A percentile compares a stretch with the other conserved stretches of the same genome.
Evolutionary conservation across 805 yeast species (phyloP).

Genomic region (Millerozyma acaciae): DNA sequence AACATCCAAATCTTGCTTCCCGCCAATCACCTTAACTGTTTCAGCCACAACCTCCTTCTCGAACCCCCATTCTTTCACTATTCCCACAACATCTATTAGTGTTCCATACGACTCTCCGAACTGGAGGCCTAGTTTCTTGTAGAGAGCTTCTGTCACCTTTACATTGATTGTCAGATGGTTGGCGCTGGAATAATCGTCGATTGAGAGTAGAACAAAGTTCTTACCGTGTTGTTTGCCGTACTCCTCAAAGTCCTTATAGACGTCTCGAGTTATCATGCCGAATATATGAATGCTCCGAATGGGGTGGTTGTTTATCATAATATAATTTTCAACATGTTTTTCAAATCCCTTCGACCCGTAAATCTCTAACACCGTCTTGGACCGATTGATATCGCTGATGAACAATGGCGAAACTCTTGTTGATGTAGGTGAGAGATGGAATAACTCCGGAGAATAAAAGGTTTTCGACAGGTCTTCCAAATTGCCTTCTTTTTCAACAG

Average conservation of each 20-base stretch:
- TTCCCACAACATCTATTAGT: slow-evolving; percentile 24
- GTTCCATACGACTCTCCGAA: slow-evolving; percentile 18
- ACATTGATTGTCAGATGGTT: slow-evolving; percentile 23
- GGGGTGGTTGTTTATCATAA: slow-evolving; percentile 34
- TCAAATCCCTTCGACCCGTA: slow-evolving; percentile 16
- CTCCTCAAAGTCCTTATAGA: slow-evolving; percentile 9
- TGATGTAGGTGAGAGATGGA: slow-evolving; percentile 28
- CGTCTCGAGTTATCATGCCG: slow-evolving; percentile 28
- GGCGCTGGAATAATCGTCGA: slow-evolving; percentile 35
- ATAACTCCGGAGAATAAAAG: slow-evolving; percentile 33
- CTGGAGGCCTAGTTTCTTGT: slow-evolving; percentile 12
- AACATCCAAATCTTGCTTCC: slow-evolving; percentile 12
- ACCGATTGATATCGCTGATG: slow-evolving; percentile 25
- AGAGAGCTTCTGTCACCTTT: slow-evolving; percentile 11
- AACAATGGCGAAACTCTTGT: slow-evolving; percentile 20
- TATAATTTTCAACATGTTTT: slow-evolving; percentile 6
- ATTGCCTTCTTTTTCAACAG: slow-evolving; percentile 31
- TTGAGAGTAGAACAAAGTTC: slow-evolving; percentile 15
- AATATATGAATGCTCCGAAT: slow-evolving; percentile 18
- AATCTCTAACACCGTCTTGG: slow-evolving; percentile 8
- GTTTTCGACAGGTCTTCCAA: slow-evolving; percentile 18
- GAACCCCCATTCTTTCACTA: slow-evolving; percentile 2
- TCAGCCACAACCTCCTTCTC: slow-evolving; percentile 11
- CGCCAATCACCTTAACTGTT: slow-evolving; percentile 13
- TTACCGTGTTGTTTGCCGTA: slow-evolving; percentile 1